Evolutionary conservation across 129 eudicot genomes (phyloP), one percentile per base, ranked within the genome.

Genomic region (Flaveria brownii): DNA sequence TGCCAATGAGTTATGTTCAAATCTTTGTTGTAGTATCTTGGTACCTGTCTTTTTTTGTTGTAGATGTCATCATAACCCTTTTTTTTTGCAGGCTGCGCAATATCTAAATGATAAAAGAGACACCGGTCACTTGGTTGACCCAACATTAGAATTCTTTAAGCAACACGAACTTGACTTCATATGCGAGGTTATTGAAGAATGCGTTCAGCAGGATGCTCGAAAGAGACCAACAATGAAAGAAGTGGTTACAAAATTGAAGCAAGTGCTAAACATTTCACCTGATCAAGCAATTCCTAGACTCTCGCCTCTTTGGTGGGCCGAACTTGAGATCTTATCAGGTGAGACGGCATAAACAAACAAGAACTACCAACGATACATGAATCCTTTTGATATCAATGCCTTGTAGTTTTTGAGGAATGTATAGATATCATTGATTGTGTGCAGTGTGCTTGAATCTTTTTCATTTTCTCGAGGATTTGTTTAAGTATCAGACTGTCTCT

Each of bases 281-380:
- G 97, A 93, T 6, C 88, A 85, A 52, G 96, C 97, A 23, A 78
- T 79, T 46, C 96, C 97, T 9, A 82, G 98, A 65, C 90, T 90
- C 43, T 93, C 98, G 43, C 98, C 98, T 28, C 91, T 93, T 2
- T 90, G 97, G 98, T 90, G 98, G 98, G 98, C 97, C 46, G 98
- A 93, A 71, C 98, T 93, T 23, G 97, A 93, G 85, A 90, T 93
- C 80, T 79, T 93, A 73, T 93, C 98, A 0, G 86, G 90, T 2
- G 97, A 90, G 81, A 90, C 92, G 18, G 54, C 89, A 41, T 90
- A 84, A 78, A 3, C 16, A 52, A 50, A 74, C 70, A 74, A 66
- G 42, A 65, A 64, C 51, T 41, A 39, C 23, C 16, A 16, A 36
- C 16, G 51, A 72, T 42, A 16, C 77, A 18, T 26, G 52, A 59